Evolutionary conservation across 192 early-diverging fungal genomes (phyloP).

Genomic region (Coemansia javaensis): DNA sequence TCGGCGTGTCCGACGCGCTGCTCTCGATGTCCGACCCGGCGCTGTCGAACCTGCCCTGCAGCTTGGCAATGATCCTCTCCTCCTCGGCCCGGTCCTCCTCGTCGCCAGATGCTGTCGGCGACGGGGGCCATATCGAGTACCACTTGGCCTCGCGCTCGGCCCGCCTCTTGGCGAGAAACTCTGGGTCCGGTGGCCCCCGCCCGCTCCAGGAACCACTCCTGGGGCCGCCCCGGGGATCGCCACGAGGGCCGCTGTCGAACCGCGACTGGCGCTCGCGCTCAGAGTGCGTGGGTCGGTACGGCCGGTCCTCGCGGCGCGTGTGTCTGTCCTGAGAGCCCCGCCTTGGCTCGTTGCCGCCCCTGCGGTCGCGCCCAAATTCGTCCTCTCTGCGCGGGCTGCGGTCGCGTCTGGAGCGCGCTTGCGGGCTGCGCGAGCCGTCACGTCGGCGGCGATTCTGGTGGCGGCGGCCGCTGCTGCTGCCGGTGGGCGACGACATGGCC

Average conservation of each 20-base stretch:
- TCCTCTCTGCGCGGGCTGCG: constrained; percentile 1
- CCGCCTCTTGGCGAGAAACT: constrained; percentile 31
- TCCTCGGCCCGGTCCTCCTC: constrained; percentile 36
- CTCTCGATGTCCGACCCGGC: constrained; percentile 6
- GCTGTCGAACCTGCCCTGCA: constrained; percentile 18
- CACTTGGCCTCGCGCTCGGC: constrained; percentile 35
- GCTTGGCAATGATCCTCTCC: constrained; percentile 20
- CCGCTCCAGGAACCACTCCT: too few species aligned
- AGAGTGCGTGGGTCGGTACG: too few species aligned
- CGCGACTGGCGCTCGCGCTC: neutral
- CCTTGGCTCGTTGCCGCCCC: neutral
- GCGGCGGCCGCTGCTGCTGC: too few species aligned
- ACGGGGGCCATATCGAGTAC: constrained; percentile 55
- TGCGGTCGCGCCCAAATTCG: constrained; percentile 2
- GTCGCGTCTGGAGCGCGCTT: neutral
- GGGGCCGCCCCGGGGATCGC: too few species aligned
- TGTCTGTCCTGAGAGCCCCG: neutral
- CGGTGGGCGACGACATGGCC: too few species aligned
- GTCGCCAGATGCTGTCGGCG: constrained; percentile 53
- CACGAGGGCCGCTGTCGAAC: neutral
- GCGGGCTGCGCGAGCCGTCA: too few species aligned
- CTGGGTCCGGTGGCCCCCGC: constrained; percentile 17
- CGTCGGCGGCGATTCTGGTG: too few species aligned
- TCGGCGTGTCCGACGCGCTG: constrained; percentile 7
- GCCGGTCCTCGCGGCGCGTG: too few species aligned